Conservation (phyloP, 1,284 basidiomycete genomes). For the Malassezia furfur region DNA sequence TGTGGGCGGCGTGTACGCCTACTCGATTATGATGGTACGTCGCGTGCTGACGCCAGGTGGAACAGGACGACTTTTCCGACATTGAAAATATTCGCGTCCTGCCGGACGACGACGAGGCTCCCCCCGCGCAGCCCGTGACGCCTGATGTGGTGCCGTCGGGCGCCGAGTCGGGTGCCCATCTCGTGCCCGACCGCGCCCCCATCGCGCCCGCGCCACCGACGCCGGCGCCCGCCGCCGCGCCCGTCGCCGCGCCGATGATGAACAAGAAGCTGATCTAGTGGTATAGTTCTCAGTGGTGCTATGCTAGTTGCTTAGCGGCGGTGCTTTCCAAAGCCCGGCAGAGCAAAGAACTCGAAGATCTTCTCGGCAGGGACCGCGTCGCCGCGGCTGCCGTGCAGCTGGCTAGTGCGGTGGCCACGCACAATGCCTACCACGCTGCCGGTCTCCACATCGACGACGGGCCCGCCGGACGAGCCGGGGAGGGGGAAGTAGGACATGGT, state of each 20-base stretch:
- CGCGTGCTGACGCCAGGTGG: slow-evolving; percentile 3
- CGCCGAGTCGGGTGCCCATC: not conserved
- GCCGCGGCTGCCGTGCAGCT: slow-evolving; percentile 56
- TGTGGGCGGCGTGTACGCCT: slow-evolving; percentile 11
- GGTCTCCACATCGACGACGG: slow-evolving; percentile 59
- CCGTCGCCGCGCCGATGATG: slow-evolving; percentile 2
- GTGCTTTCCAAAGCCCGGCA: slow-evolving; percentile 32
- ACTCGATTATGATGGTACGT: slow-evolving; percentile 18
- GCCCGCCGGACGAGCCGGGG: slow-evolving; percentile 63
- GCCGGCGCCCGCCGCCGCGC: not conserved
- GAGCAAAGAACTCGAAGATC: slow-evolving; percentile 54
- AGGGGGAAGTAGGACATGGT: slow-evolving; percentile 52
- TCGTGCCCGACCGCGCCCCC: not conserved
- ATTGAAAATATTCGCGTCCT: slow-evolving; percentile 12
- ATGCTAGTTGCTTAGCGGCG: not conserved
- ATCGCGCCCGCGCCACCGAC: not conserved
- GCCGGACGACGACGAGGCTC: not conserved
- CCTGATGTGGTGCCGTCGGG: not conserved
- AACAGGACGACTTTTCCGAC: slow-evolving; percentile 19
- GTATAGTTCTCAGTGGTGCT: not conserved
- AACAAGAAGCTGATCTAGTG: slow-evolving; percentile 14
- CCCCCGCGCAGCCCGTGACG: not conserved
- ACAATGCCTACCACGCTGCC: slow-evolving; percentile 64
- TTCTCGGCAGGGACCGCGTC: slow-evolving; percentile 64
- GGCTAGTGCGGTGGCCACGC: slow-evolving; percentile 56